These are phyloP conservation scores for Peterozyma xylosa DNA, from an alignment of 805 yeast species.

Conservation along the genomic window DNA sequence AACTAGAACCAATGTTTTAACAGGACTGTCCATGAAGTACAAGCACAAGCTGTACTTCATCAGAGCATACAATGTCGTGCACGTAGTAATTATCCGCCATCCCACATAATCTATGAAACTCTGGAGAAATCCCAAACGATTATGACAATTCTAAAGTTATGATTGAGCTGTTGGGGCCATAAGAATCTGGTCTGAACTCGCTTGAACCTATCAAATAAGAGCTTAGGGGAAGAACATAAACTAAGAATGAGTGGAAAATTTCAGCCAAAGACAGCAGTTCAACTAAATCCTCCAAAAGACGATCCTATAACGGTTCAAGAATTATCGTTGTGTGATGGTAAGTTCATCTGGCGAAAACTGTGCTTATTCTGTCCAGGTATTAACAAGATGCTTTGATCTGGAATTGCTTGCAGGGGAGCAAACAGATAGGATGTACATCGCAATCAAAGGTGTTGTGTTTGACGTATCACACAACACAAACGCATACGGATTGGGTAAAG, in stretches of 20 bases:
- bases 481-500: constrained; percentile 72
- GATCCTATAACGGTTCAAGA: constrained; percentile 33
- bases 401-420: constrained; percentile 24
- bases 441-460: constrained; percentile 67
- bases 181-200: too few species aligned
- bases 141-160: too few species aligned
- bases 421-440: constrained; percentile 52
- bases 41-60: too few species aligned
- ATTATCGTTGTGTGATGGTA: constrained; percentile 39
- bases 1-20: too few species aligned
- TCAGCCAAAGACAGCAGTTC: constrained; percentile 48
- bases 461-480: constrained; percentile 64
- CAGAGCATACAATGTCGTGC: too few species aligned
- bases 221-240: not conserved
- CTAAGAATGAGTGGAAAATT: constrained; percentile 23
- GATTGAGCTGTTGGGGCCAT: too few species aligned
- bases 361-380: too few species aligned
- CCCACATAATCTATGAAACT: too few species aligned
- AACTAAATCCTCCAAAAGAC: constrained; percentile 43
- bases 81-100: too few species aligned
- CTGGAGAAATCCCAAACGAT: too few species aligned
- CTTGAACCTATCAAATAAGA: too few species aligned
- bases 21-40: too few species aligned
- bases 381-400: not conserved
- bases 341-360: constrained; percentile 8